These are phyloP conservation scores for Penicillium goetzii DNA, from an alignment of 495 filamentous ascomycete species.

Conservation along the genomic window DNA sequence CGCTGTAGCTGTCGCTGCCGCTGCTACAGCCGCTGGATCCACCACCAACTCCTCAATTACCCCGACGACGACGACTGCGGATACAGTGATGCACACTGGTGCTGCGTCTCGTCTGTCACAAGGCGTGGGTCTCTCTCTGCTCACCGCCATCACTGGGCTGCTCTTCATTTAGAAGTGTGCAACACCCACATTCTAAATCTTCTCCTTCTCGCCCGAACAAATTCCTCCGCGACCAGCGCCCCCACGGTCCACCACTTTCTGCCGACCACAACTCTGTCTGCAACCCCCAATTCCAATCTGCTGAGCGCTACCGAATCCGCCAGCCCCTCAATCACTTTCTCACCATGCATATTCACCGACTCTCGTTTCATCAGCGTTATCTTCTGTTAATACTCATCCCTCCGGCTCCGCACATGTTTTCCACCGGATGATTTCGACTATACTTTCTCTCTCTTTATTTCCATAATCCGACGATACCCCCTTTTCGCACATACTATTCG, in stretches of 20 bases:
- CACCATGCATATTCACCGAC: slow-evolving; percentile 7
- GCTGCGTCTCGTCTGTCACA: slow-evolving; percentile 19
- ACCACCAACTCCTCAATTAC: slow-evolving; percentile 6
- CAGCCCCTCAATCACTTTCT: not conserved
- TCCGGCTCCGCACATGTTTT: slow-evolving; percentile 5
- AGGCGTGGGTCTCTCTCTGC: slow-evolving; percentile 20
- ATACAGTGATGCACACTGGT: slow-evolving; percentile 14
- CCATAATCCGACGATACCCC: slow-evolving; percentile 6
- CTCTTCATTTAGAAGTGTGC: slow-evolving; percentile 20
- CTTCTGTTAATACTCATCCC: slow-evolving; percentile 16
- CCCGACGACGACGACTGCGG: slow-evolving; percentile 6
- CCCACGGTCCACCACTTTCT: not conserved
- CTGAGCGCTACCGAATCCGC: not conserved
- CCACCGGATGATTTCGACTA: slow-evolving; percentile 3
- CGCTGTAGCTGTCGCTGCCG: slow-evolving; percentile 13
- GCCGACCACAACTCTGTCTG: not conserved
- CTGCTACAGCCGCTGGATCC: slow-evolving; percentile 3
- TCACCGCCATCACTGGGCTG: slow-evolving; percentile 14
- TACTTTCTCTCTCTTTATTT: not conserved
- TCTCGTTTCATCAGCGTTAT: slow-evolving; percentile 5
- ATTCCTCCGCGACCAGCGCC: not conserved
- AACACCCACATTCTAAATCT: not conserved
- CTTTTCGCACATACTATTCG: slow-evolving; percentile 20
- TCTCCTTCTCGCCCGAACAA: not conserved
- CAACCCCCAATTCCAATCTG: not conserved